Base-by-base conservation (phyloP, 192 early-diverging fungal species). In the Coemansia sp. region DNA sequence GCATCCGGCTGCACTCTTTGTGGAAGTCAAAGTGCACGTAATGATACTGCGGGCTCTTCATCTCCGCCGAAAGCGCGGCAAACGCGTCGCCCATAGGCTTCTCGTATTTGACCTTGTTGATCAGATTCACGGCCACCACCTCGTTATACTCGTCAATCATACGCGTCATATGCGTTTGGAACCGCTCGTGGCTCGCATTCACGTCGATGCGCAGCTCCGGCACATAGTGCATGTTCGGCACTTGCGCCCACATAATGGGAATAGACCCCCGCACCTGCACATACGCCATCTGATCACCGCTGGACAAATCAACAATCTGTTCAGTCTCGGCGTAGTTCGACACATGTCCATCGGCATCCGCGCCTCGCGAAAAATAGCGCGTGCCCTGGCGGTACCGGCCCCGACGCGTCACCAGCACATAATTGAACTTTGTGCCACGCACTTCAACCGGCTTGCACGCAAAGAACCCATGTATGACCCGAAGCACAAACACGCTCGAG, bases 11-110 rank as follows among this genome's bases (percentile, higher is more conserved):
- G 79, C 95, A 97, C 76, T 99, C 93, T 37, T 91, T 80, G 71
- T 99, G 97, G 72, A 99, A 99, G 71, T 99, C 97, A 85, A 97
- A 99, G 66, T 96, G 93, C 61, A 81, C 87, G 65, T 99, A 93
- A 63, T 82, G 80, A 66, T 69, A 81, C 57, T 55, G 50, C 17
- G 82, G 82, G 61, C 84, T 86, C 44, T 86, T 84, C 58, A 85
- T 62, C 56, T 81, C 67, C 28, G 82, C 70, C 18, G 94, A 86
- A 3, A 85, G 72, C 51, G 85, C 75, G 25, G 83, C 79, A 84
- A 93, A 99, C 5, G 89, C 89, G 25, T 87, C 85, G 37, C 88
- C 90, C 77, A 99, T 83, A 6, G 84, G 87, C 46, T 83, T 82
- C 72, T 99, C 97, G 74, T 93, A 96, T 17, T 92, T 94, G 50